phyloP scores from a whole-genome alignment of 495 filamentous ascomycete species.

The Penicillium cosmopolitanum region DNA sequence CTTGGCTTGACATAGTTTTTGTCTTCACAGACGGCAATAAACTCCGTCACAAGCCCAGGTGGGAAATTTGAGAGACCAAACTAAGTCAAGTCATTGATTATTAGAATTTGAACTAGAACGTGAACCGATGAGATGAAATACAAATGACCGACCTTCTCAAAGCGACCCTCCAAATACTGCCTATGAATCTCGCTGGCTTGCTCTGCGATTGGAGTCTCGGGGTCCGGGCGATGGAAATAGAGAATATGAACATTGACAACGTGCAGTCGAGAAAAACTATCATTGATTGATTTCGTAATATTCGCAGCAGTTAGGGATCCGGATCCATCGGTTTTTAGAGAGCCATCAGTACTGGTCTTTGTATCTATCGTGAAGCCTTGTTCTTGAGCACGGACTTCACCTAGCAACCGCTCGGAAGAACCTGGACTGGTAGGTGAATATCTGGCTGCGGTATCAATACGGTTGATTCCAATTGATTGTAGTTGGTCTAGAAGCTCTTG shows the following conservation, averaged over 20 bases:
- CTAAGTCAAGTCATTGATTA: conserved; percentile 12
- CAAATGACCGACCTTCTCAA: conserved; percentile 25
- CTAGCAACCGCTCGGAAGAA: conserved; percentile 46
- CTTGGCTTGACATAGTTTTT: conserved; percentile 41
- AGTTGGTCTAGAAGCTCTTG: conserved; percentile 29
- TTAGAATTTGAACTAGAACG: neutral
- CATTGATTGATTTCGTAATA: conserved; percentile 18
- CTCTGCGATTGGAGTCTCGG: conserved; percentile 39
- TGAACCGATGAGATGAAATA: neutral
- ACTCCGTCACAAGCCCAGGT: conserved; percentile 31
- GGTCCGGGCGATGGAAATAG: conserved; percentile 40
- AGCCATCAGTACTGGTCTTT: conserved; percentile 33
- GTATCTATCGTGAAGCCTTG: conserved; percentile 45
- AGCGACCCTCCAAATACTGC: conserved; percentile 30
- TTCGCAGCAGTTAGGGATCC: conserved; percentile 32
- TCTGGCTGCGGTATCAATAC: conserved; percentile 48
- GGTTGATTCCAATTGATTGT: conserved; percentile 31
- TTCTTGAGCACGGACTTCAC: conserved; percentile 31
- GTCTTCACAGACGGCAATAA: conserved; percentile 41
- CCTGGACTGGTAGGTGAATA: conserved; percentile 49
- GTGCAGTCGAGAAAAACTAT: conserved; percentile 30
- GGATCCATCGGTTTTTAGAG: conserved; percentile 2
- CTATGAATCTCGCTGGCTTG: conserved; percentile 38
- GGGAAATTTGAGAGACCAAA: conserved; percentile 49
- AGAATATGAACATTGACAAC: conserved; percentile 34